Evolutionary conservation across 352 stramenopile species (phyloP), one percentile per base, ranked within the genome.

Genomic region (Pythium oligandrum): DNA sequence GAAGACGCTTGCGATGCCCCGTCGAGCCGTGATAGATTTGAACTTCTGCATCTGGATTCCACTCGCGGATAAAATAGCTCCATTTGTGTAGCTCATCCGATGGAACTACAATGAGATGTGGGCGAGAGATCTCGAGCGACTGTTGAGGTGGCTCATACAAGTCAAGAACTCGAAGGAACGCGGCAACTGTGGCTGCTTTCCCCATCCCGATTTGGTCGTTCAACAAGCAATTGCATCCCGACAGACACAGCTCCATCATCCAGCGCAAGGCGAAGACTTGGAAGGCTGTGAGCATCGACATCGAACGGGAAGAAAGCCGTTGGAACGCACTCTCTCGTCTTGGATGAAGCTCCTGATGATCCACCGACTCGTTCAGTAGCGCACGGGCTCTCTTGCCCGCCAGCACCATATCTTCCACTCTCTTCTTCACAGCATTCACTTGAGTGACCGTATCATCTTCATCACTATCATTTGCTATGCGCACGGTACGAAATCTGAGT

Each of bases 191-290:
- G 5, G 75, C 71, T 6, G 81, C 78, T 52, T 94, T 93, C n/a
- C 83, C 86, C 71, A 93, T 92, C 17, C 86, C 86, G 6, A 93
- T 57, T 40, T 96, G 83, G 43, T 96, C 86, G 56, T 93, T 93
- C 37, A 96, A 46, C 49, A 96, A 65, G 35, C 89, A 66, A 56
- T 93, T 90, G 17, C 81, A 66, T 0, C 71, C 75, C 30, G 61
- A 71, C 6, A 72, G 71, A 40, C 78, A 87, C 47, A 95, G 67
- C 39, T 86, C 72, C 12, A 90, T 45, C 77, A 95, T 91, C 78
- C 85, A 95, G 17, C 76, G 74, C 12, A 95, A 59, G 4, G 86
- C 83, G 31, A 84, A 45, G 31, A 90, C 51, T 55, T 95, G 86
- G 57, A 94, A 93, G 3, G 78, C 64, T 12, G 79, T 76, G 33